Evolutionary conservation across 2,329 filamentous ascomycete genomes (phyloP), one percentile per base, ranked within the genome.

Genomic region (Scedosporium apiospermum): DNA sequence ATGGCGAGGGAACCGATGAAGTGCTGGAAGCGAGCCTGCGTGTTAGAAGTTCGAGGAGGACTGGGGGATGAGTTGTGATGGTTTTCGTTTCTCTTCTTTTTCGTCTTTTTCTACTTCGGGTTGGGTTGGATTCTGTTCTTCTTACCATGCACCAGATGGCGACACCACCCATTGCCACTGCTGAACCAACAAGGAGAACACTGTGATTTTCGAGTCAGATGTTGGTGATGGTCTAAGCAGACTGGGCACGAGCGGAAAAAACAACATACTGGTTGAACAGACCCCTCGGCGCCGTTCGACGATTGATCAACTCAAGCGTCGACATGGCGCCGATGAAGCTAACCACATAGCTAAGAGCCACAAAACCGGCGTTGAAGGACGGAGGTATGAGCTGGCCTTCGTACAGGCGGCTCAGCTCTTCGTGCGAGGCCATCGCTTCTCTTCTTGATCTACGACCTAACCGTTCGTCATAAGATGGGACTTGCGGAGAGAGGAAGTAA

Each of bases 1-100:
- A 93, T 89, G 14, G 91, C 90, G 61, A 88, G 82, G 71, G 95
- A 93, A 23, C 90, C 91, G 66, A 95, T 88, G 69, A 90, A 93
- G 71, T 95, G 90, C 89, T 88, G 66, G 69, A 21, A 27, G 49
- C 27, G 23, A 23, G 34, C 30, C 60, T 62, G 42, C 60, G 51
- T 21, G 53, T 26, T 38, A 64, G 58, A 64, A 61, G 63, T 53
- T 18, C 51, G 23, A 55, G 51, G 27, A 34, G 30, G 30, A 34
- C 9, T 34, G 30, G 30, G 30, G 30, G 30, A 34, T 34, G 30
- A 34, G 30, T 6, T 30, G 6, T 30, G 27, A 6, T 30, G 27
- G 4, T 30, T 30, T 30, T 30, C 27, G 4, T 30, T 6, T 30
- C 27, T 30, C 27, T 30, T 30, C 27, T 23, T 30, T 6, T 30